These are phyloP conservation scores for Neltuma alba DNA, from an alignment of 306 rosid genomes.

Conservation along the genomic window DNA sequence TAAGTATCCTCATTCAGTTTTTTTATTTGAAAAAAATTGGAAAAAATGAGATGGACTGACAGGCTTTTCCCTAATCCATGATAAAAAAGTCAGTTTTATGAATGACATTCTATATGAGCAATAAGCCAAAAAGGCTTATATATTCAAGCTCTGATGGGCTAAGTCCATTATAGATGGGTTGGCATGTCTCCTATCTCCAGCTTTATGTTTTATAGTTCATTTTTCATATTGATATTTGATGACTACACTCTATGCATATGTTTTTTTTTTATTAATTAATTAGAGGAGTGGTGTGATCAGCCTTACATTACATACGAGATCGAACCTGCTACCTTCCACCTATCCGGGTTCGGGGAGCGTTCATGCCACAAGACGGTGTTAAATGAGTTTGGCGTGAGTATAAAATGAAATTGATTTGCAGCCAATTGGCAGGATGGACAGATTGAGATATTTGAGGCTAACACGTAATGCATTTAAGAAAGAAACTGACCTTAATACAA, in stretches of 20 bases:
- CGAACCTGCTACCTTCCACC: no score
- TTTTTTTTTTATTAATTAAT: no score
- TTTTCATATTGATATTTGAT: background rate
- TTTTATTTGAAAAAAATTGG: no score
- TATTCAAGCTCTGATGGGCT: no score
- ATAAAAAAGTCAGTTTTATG: background rate
- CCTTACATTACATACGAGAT: no score
- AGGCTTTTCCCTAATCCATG: background rate
- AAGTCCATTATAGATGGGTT: background rate
- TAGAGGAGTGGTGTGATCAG: no score
- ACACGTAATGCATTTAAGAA: background rate
- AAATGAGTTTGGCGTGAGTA: background rate
- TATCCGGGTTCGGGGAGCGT: no score
- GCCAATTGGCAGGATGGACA: background rate
- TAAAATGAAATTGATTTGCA: background rate
- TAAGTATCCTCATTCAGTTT: no score
- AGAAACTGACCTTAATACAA: background rate
- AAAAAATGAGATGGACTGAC: no score
- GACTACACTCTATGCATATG: background rate
- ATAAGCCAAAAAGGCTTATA: background rate
- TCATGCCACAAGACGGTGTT: no score
- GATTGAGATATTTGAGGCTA: background rate
- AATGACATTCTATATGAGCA: background rate
- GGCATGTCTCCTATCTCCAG: background rate
- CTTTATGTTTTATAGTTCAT: no score